Conservation (phyloP, 805 yeast genomes). For the Brettanomyces nanus region DNA sequence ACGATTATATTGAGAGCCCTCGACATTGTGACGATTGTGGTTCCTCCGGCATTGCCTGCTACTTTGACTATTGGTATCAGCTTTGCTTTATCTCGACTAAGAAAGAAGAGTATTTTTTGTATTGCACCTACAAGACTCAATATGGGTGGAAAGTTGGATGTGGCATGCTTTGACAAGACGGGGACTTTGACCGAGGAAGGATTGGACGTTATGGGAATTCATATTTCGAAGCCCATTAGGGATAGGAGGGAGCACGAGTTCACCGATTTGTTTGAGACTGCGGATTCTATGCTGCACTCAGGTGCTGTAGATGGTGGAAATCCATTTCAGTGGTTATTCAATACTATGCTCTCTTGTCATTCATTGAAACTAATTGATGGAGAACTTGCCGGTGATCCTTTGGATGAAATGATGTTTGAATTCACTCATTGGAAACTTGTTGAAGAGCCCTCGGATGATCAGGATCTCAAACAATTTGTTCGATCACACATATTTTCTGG, state of each 20-base stretch:
- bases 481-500: conserved; percentile 31
- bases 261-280: conserved; percentile 13
- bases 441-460: conserved; percentile 49
- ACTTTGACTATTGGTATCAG: conserved; percentile 95
- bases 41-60: conserved; percentile 98
- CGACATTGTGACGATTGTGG: conserved; percentile 92
- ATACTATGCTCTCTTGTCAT: conserved; percentile 72
- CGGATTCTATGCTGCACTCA: conserved; percentile 10
- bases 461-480: conserved; percentile 12
- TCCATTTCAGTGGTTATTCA: conserved; percentile 22
- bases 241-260: conserved; percentile 24
- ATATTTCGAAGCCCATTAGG: conserved; percentile 27
- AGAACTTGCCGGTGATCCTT: conserved; percentile 86
- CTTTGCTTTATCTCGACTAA: conserved; percentile 75
- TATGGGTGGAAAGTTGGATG: conserved; percentile 90
- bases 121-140: conserved; percentile 92
- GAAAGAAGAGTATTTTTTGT: conserved; percentile 66
- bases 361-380: conserved; percentile 73
- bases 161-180: conserved; percentile 90
- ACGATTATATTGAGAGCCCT: conserved; percentile 81
- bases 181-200: conserved; percentile 98
- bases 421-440: conserved; percentile 72
- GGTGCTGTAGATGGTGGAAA: too few species aligned
- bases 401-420: conserved; percentile 89
- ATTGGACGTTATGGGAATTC: conserved; percentile 64